phyloP scores from a whole-genome alignment of 352 stramenopile genomes.

The Globisporangium splendens region DNA sequence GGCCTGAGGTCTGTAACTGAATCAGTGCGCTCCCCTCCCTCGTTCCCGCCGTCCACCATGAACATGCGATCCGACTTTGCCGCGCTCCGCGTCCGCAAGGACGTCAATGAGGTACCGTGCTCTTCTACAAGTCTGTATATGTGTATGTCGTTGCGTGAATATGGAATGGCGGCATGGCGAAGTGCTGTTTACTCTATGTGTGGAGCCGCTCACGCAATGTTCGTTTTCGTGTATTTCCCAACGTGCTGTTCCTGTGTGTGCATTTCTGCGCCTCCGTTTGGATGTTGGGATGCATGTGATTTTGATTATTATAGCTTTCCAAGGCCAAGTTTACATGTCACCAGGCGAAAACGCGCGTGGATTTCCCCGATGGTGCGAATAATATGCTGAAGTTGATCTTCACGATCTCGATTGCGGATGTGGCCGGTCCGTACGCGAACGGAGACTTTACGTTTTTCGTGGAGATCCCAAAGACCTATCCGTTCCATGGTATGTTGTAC shows the following conservation, averaged over 20 bases:
- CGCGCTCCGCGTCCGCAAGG: constrained; percentile 76
- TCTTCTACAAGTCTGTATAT: too few relatives aligned
- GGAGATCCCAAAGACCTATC: constrained; percentile 85
- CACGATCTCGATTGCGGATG: constrained; percentile 72
- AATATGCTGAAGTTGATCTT: constrained; percentile 84
- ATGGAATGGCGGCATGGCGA: too few relatives aligned
- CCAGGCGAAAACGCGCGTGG: constrained; percentile 74
- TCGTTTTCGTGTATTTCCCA: neutral
- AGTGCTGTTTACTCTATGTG: too few relatives aligned
- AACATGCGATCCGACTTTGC: constrained; percentile 80
- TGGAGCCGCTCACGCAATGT: too few relatives aligned
- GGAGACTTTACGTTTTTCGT: constrained; percentile 86
- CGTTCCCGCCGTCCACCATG: constrained; percentile 18
- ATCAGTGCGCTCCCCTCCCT: too few relatives aligned
- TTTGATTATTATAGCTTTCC: constrained; percentile 43
- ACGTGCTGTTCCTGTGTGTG: too few relatives aligned
- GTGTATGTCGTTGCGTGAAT: neutral
- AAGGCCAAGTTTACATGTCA: constrained; percentile 80
- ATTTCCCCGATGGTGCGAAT: constrained; percentile 77
- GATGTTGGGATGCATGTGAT: neutral
- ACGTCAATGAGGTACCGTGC: constrained; percentile 87
- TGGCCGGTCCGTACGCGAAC: constrained; percentile 73
- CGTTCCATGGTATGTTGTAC: constrained; percentile 63
- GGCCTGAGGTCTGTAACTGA: too few relatives aligned
- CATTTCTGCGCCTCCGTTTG: neutral